Percentiles rank a stretch among this genome's conserved stretches.
Conservation (phyloP, 176 grass and related monocot species). For the Raddia distichophylla region DNA sequence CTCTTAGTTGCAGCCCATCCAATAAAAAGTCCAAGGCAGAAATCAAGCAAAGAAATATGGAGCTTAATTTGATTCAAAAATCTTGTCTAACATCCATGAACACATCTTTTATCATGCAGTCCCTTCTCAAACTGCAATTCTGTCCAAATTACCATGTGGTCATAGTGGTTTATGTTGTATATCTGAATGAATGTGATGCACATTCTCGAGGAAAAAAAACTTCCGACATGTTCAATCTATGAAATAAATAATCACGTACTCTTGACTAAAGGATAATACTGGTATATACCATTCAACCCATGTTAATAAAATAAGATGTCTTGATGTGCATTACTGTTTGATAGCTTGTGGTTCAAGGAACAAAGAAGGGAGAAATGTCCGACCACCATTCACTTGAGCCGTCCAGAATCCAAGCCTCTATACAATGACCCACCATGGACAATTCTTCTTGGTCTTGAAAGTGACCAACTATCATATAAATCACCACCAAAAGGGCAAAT, state of each 20-base stretch:
- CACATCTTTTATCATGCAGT: neutral
- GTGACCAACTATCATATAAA: neutral
- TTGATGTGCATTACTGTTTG: slow-evolving; percentile 13
- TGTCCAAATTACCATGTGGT: neutral
- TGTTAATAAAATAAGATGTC: slow-evolving; percentile 21
- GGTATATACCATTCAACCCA: slow-evolving; percentile 25
- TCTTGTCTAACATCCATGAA: neutral
- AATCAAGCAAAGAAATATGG: neutral
- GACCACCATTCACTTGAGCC: slow-evolving; percentile 14
- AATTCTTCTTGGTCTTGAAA: slow-evolving; percentile 38
- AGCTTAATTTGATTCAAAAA: neutral
- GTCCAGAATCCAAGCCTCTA: neutral
- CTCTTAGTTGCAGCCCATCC: neutral
- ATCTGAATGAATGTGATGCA: no score
- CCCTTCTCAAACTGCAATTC: neutral
- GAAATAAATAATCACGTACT: neutral
- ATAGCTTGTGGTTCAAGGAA: slow-evolving; percentile 25
- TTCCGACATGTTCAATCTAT: slow-evolving; percentile 8
- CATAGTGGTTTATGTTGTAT: no score
- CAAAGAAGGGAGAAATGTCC: slow-evolving; percentile 24
- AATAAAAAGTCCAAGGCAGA: no score
- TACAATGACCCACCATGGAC: neutral
- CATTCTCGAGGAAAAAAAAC: no score
- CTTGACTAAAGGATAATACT: slow-evolving; percentile 13
- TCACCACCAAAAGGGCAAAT: neutral